phyloP scores from a whole-genome alignment of 495 filamentous ascomycete species.

The Barbatosphaeria neglecta region DNA sequence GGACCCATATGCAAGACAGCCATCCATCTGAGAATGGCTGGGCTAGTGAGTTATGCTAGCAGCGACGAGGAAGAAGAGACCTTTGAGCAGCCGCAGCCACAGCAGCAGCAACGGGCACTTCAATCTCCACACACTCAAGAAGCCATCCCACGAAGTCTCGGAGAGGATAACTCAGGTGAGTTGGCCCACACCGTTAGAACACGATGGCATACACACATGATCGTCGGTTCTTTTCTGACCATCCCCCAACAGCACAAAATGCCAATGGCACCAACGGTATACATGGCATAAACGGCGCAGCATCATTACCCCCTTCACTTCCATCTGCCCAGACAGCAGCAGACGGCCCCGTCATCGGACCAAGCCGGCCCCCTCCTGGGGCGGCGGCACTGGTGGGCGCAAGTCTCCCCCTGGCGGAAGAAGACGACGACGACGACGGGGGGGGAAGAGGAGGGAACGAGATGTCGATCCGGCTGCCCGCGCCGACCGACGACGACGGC shows the following conservation, averaged over 20 bases:
- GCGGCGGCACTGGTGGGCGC: not conserved
- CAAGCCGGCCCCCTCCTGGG: constrained; percentile 5
- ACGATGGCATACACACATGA: too few relatives aligned
- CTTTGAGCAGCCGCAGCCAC: not conserved
- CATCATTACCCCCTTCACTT: too few relatives aligned
- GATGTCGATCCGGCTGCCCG: constrained; percentile 9
- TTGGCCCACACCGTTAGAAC: too few relatives aligned
- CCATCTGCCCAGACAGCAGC: constrained; percentile 8
- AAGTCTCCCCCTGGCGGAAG: constrained; percentile 1
- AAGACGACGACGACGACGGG: constrained; percentile 1
- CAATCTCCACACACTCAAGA: too few relatives aligned
- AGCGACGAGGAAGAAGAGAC: constrained; percentile 61
- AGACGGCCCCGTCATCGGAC: constrained; percentile 24
- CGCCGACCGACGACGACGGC: not conserved
- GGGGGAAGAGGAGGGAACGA: constrained; percentile 4
- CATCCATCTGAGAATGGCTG: too few relatives aligned
- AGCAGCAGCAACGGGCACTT: too few relatives aligned
- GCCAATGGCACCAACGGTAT: not conserved
- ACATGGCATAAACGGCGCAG: too few relatives aligned
- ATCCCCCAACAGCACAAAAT: not conserved
- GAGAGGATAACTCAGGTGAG: not conserved
- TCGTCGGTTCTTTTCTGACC: not conserved
- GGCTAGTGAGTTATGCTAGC: constrained; percentile 61
- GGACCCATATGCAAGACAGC: too few relatives aligned
- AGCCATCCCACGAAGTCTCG: too few relatives aligned